A percentile compares a stretch with the other conserved stretches of the same genome.
phyloP scores from a whole-genome alignment of 1,284 basidiomycete genomes.

The Tylopilus sp. region DNA sequence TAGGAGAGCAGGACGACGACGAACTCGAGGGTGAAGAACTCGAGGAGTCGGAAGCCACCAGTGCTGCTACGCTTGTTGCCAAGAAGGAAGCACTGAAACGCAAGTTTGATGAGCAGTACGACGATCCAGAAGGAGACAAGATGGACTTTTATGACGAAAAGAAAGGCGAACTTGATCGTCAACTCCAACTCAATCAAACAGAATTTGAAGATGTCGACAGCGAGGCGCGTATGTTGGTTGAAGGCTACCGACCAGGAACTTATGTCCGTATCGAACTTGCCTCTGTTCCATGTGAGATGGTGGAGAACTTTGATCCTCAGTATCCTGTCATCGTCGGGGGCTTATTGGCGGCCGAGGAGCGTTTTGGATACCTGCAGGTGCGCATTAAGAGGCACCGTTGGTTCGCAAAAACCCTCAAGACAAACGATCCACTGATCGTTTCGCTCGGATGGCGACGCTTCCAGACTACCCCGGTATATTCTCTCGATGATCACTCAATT shows the following conservation, averaged over 20 bases:
- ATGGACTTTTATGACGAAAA: slow-evolving; percentile 88
- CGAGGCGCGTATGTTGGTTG: slow-evolving; percentile 78
- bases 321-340: slow-evolving; percentile 94
- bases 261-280: slow-evolving; percentile 92
- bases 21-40: slow-evolving; percentile 42
- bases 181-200: slow-evolving; percentile 79
- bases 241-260: slow-evolving; percentile 88
- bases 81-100: slow-evolving; percentile 93
- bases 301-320: slow-evolving; percentile 89
- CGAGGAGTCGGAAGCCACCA: slow-evolving; percentile 37
- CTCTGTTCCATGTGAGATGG: slow-evolving; percentile 86
- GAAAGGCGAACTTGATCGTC: slow-evolving; percentile 88
- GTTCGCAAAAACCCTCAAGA: slow-evolving; percentile 92
- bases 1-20: slow-evolving; percentile 39
- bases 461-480: slow-evolving; percentile 93
- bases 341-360: slow-evolving; percentile 86
- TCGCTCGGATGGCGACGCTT: slow-evolving; percentile 96
- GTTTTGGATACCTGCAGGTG: slow-evolving; percentile 92
- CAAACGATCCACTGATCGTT: slow-evolving; percentile 95
- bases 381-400: slow-evolving; percentile 96
- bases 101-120: slow-evolving; percentile 97
- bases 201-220: slow-evolving; percentile 85
- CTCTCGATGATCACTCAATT: slow-evolving; percentile 94
- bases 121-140: slow-evolving; percentile 77
- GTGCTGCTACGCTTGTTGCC: slow-evolving; percentile 62